Conservation (phyloP, 106 monocot species). For the Phalaenopsis aphrodite region DNA sequence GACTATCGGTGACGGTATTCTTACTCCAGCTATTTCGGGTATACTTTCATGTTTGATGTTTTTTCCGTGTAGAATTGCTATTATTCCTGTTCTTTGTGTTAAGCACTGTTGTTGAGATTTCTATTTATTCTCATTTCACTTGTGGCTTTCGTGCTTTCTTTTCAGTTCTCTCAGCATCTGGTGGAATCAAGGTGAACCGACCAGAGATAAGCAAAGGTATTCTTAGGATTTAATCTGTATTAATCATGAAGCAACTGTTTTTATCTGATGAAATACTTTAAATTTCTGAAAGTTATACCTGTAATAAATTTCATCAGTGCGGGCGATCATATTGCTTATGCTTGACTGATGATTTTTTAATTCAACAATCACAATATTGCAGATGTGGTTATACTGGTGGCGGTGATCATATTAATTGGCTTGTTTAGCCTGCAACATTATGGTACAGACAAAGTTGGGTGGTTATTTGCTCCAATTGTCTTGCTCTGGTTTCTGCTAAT, state of each 20-base stretch:
- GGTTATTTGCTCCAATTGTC: slow-evolving; percentile 41
- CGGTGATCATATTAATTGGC: slow-evolving; percentile 28
- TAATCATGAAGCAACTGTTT: background rate
- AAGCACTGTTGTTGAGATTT: too few relatives aligned
- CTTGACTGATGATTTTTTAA: slow-evolving; percentile 2
- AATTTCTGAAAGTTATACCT: background rate
- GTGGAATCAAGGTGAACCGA: slow-evolving; percentile 52
- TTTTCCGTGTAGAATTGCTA: too few relatives aligned
- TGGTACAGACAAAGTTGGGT: slow-evolving; percentile 48
- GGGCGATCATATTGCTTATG: too few relatives aligned
- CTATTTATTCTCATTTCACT: too few relatives aligned
- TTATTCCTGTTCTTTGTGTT: too few relatives aligned
- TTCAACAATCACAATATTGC: slow-evolving; percentile 6
- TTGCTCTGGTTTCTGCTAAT: slow-evolving; percentile 72
- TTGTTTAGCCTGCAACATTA: slow-evolving; percentile 54
- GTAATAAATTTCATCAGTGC: background rate
- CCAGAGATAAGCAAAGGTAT: slow-evolving; percentile 51
- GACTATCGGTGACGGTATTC: slow-evolving; percentile 65
- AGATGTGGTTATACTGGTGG: slow-evolving; percentile 47
- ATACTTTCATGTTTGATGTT: background rate
- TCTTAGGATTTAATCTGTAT: background rate
- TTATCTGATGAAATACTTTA: background rate
- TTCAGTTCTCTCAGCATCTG: slow-evolving; percentile 62
- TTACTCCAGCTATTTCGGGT: slow-evolving; percentile 72
- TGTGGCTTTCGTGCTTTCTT: background rate